Conservation (phyloP, 768 basidiomycete species). For the Lentinula edodes region DNA sequence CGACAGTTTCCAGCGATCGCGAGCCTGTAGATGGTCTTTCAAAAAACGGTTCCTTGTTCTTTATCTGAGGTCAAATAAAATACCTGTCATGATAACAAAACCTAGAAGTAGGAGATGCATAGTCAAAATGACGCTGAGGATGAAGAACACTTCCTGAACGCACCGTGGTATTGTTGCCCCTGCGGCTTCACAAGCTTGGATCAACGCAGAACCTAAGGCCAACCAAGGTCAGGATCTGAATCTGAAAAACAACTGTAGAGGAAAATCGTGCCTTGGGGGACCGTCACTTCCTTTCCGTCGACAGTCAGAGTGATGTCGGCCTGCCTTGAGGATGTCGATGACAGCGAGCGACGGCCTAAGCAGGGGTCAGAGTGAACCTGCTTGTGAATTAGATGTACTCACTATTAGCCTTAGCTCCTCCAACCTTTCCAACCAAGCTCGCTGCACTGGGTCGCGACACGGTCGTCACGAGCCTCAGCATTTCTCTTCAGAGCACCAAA, state of each 20-base stretch:
- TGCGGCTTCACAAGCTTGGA: slow-evolving; percentile 92
- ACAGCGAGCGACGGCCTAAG: slow-evolving; percentile 55
- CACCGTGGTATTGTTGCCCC: slow-evolving; percentile 79
- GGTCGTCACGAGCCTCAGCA: slow-evolving; percentile 66
- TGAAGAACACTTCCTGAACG: slow-evolving; percentile 14
- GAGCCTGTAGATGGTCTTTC: slow-evolving; percentile 41
- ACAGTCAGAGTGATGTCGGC: slow-evolving; percentile 90
- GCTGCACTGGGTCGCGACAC: slow-evolving; percentile 55
- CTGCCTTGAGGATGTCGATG: slow-evolving; percentile 58
- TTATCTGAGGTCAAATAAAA: not conserved
- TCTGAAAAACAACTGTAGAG: slow-evolving; percentile 8
- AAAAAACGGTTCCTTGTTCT: not conserved
- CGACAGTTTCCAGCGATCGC: slow-evolving; percentile 98
- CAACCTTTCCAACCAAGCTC: slow-evolving; percentile 66
- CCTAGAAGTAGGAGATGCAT: slow-evolving; percentile 28
- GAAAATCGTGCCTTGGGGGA: slow-evolving; percentile 79
- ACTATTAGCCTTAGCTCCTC: slow-evolving; percentile 22
- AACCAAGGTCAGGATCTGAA: not conserved
- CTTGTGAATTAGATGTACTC: not conserved
- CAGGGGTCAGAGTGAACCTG: slow-evolving; percentile 7
- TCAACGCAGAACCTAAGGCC: slow-evolving; percentile 82
- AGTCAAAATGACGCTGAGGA: slow-evolving; percentile 7
- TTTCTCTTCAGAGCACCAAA: slow-evolving; percentile 17
- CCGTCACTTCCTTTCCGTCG: slow-evolving; percentile 96
- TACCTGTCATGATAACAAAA: slow-evolving; percentile 88